Conservation (phyloP, 2,329 filamentous ascomycete species). For the Fusarium brachygibbosum region DNA sequence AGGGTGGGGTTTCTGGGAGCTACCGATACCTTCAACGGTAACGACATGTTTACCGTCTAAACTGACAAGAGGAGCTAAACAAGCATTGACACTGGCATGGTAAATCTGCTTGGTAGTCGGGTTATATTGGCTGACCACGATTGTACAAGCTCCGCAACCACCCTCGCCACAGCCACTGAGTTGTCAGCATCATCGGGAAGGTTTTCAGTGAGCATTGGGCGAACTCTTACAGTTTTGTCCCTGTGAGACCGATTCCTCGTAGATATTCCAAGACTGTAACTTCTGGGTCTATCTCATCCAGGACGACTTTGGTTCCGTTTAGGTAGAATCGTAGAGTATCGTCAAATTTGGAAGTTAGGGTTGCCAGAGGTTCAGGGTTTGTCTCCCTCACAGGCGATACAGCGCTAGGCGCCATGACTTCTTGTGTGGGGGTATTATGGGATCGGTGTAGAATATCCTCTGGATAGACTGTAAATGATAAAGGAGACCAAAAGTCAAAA, state of each 20-base stretch:
- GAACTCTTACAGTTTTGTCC: constrained; percentile 80
- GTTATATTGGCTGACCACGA: constrained; percentile 94
- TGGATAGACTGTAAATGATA: not conserved
- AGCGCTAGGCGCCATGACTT: constrained; percentile 68
- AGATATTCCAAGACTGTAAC: constrained; percentile 93
- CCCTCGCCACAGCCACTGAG: constrained; percentile 89
- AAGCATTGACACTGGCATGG: constrained; percentile 97
- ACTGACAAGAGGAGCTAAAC: constrained; percentile 90
- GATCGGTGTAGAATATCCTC: not conserved
- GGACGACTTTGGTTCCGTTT: constrained; percentile 88
- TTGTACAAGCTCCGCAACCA: constrained; percentile 95
- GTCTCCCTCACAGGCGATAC: constrained; percentile 63
- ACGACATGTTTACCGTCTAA: constrained; percentile 98
- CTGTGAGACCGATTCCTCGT: constrained; percentile 90
- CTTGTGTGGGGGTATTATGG: not conserved
- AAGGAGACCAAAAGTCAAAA: constrained; percentile 1
- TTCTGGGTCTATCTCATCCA: constrained; percentile 92
- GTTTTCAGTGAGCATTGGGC: constrained; percentile 36
- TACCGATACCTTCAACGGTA: constrained; percentile 95
- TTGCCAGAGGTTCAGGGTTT: constrained; percentile 52
- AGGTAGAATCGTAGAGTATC: constrained; percentile 93
- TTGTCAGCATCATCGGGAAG: constrained; percentile 14
- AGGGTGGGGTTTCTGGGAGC: constrained; percentile 87
- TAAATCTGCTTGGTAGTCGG: constrained; percentile 93
- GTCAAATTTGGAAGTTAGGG: constrained; percentile 81